phyloP scores from a whole-genome alignment of 768 basidiomycete genomes.

The Lanmaoa pseudosensibilis region DNA sequence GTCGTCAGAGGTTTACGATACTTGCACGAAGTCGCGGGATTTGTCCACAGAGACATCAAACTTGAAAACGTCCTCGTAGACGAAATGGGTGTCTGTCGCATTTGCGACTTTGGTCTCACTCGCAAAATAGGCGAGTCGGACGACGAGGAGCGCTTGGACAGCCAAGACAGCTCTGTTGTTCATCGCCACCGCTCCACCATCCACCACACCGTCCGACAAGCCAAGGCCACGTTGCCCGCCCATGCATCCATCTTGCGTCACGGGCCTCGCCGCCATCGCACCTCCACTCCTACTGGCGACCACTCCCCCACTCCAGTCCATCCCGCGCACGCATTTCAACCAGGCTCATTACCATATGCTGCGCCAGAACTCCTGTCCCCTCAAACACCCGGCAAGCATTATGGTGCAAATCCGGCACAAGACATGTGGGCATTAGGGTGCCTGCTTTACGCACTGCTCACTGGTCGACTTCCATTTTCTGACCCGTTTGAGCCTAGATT shows the following conservation, averaged over 20 bases:
- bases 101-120: constrained; percentile 84
- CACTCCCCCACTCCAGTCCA: constrained; percentile 30
- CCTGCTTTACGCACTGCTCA: constrained; percentile 81
- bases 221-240: constrained; percentile 19
- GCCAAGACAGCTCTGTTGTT: constrained; percentile 2
- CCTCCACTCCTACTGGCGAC: constrained; percentile 42
- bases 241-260: constrained; percentile 27
- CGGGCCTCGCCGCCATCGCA: constrained; percentile 49
- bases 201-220: constrained; percentile 26
- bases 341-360: constrained; percentile 89
- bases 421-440: constrained; percentile 97
- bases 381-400: constrained; percentile 40
- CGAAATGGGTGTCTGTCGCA: constrained; percentile 82
- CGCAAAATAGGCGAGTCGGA: constrained; percentile 56
- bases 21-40: constrained; percentile 71
- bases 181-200: constrained; percentile 32
- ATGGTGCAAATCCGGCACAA: constrained; percentile 60
- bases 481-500: constrained; percentile 91
- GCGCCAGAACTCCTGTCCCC: constrained; percentile 84
- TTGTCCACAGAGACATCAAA: constrained; percentile 94
- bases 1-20: constrained; percentile 81
- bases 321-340: constrained; percentile 50
- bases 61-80: constrained; percentile 95
- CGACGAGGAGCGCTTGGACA: constrained; percentile 32
- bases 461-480: constrained; percentile 80